Evolutionary conservation across 352 stramenopile genomes (phyloP), one percentile per base, ranked within the genome.

Genomic region (Blastocystis sp.): DNA sequence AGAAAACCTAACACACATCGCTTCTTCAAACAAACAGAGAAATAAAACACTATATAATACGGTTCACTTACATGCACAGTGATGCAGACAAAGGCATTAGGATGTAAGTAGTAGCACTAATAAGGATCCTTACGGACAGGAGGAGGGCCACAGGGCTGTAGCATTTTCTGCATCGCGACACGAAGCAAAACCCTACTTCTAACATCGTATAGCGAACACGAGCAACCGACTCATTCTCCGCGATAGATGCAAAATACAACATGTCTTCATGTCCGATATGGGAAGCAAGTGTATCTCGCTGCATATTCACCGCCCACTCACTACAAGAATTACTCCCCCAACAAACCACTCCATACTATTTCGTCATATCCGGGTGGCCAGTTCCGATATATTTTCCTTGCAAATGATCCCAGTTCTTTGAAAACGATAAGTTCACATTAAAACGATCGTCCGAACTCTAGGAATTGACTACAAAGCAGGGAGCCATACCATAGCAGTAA

Each of bases 291-390:
- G 96, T 98, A 92, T 99, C 97, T 13, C 97, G 95, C 91, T 99
- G 96, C 92, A 98, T 96, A 92, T 99, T 99, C 24, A 96, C 96
- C 0, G 96, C 93, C 95, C 96, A 99, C 92, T 99, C 96, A 91
- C 95, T 96, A 90, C 47, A 55, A 6, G 9, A 24, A 65, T 90
- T 63, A 69, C 16, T 39, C 4, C 50, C 3, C 20, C 43, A n/a
- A 81, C 66, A 20, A 3, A 55, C 45, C 18, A 76, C 16, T 69
- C 13, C 39, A 7, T 92, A 97, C 94, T 97, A 97, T 94, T 98
- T 98, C 82, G 94, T 97, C 76, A 96, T 98, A 91, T 98, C 96
- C 18, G 96, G 95, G 91, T 98, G 95, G 34, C 95, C 95, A 0
- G 95, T 98, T 65, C 95, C 95, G 54, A 98, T 94, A 90, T 96